A percentile compares a stretch with the other conserved stretches of the same genome.
Conservation (phyloP, 495 filamentous ascomycete genomes). For the Cercophora samala region DNA sequence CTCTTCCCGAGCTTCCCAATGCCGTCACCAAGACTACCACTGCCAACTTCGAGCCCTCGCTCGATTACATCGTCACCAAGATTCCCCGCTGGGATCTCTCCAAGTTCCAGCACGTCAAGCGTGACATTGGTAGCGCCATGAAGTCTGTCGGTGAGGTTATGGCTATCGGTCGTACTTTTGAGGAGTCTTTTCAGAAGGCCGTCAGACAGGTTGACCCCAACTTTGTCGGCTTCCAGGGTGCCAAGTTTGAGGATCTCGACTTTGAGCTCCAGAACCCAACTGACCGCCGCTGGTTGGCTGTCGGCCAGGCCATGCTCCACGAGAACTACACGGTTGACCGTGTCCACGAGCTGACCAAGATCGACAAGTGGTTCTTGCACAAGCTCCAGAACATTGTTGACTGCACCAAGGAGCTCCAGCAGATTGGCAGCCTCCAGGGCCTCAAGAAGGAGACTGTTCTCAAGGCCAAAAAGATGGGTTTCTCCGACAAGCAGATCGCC, state of each 20-base stretch:
- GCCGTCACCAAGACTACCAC: slow-evolving; percentile 98
- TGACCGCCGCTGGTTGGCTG: slow-evolving; percentile 92
- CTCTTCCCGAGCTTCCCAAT: slow-evolving; percentile 89
- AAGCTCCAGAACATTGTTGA: slow-evolving; percentile 96
- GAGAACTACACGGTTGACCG: slow-evolving; percentile 89
- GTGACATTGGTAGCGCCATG: slow-evolving; percentile 95
- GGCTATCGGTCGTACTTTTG: slow-evolving; percentile 97
- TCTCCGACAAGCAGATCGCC: slow-evolving; percentile 95
- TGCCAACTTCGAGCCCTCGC: slow-evolving; percentile 95
- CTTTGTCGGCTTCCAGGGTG: slow-evolving; percentile 92
- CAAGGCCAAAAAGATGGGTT: slow-evolving; percentile 94
- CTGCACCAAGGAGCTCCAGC: slow-evolving; percentile 79
- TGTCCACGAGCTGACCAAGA: slow-evolving; percentile 91
- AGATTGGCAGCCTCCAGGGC: slow-evolving; percentile 80
- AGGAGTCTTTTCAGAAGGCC: slow-evolving; percentile 99
- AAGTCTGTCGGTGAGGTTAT: slow-evolving; percentile 99
- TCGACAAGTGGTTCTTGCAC: slow-evolving; percentile 94
- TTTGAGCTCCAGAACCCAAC: slow-evolving; percentile 86
- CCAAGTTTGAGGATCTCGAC: slow-evolving; percentile 88
- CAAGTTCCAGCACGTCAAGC: slow-evolving; percentile 98
- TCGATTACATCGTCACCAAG: slow-evolving; percentile 97
- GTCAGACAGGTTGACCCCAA: slow-evolving; percentile 92
- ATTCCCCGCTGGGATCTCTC: slow-evolving; percentile 95
- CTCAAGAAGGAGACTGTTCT: slow-evolving; percentile 82
- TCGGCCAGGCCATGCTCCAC: slow-evolving; percentile 96